phyloP scores from a whole-genome alignment of 768 basidiomycete species.

The Lanmaoa pseudosensibilis region DNA sequence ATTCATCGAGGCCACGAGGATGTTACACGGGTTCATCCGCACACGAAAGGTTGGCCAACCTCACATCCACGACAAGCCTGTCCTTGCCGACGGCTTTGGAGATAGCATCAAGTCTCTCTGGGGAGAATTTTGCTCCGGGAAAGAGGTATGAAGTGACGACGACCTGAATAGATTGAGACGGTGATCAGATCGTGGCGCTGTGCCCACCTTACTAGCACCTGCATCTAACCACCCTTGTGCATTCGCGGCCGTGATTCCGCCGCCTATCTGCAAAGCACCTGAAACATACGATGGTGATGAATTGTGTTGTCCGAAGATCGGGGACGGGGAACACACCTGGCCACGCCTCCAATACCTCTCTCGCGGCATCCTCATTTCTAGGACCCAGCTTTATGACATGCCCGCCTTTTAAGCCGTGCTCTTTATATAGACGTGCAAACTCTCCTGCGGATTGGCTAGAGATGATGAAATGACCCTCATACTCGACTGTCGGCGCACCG shows the following conservation, averaged over 20 bases:
- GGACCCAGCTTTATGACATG: constrained; percentile 97
- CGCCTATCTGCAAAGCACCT: constrained; percentile 89
- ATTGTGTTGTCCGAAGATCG: background rate
- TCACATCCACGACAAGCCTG: constrained; percentile 91
- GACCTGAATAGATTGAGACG: constrained; percentile 51
- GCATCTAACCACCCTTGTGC: constrained; percentile 81
- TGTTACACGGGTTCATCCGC: background rate
- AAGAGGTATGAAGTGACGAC: constrained; percentile 99
- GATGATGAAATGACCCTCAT: constrained; percentile 7
- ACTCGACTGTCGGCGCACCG: constrained; percentile 1
- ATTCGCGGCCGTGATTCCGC: constrained; percentile 83
- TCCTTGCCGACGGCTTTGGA: constrained; percentile 74
- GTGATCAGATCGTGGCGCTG: background rate
- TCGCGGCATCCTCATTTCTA: constrained; percentile 87
- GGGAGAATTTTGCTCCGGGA: constrained; percentile 75
- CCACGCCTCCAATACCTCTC: constrained; percentile 81
- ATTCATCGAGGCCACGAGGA: constrained; percentile 1
- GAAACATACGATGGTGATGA: constrained; percentile 9
- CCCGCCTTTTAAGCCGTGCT: constrained; percentile 72
- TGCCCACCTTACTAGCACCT: constrained; percentile 84
- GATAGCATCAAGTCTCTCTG: constrained; percentile 65
- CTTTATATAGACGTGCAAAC: constrained; percentile 77
- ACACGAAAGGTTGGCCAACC: constrained; percentile 45
- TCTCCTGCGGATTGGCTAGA: constrained; percentile 72
- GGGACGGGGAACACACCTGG: constrained; percentile 48